phyloP scores from a whole-genome alignment of 495 filamentous ascomycete genomes.

The Podospora didyma region DNA sequence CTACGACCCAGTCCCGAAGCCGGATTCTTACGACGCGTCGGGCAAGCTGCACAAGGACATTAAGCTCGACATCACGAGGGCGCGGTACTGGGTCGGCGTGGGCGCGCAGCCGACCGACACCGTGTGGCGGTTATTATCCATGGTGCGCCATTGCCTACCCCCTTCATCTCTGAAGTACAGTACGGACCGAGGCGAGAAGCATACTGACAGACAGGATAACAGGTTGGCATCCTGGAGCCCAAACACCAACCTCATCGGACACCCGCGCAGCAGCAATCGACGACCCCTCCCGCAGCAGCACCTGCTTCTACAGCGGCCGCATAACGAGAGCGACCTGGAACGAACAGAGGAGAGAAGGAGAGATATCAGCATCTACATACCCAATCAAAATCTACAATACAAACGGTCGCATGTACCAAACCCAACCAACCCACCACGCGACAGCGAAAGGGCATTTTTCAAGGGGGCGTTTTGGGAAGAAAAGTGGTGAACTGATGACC shows the following conservation, averaged over 20 bases:
- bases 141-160: slow-evolving; percentile 56
- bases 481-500: too few relatives aligned
- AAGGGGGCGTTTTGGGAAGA: neutral
- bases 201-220: neutral
- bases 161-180: neutral
- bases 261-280: too few relatives aligned
- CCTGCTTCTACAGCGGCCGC: too few relatives aligned
- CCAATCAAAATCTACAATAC: neutral
- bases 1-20: slow-evolving; percentile 85
- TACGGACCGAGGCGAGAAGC: too few relatives aligned
- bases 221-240: slow-evolving; percentile 51
- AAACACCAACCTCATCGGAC: neutral
- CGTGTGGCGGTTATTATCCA: slow-evolving; percentile 76
- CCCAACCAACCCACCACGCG: neutral
- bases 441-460: too few relatives aligned
- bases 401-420: neutral
- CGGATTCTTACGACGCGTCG: slow-evolving; percentile 60
- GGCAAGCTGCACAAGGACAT: slow-evolving; percentile 81
- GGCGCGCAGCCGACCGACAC: slow-evolving; percentile 90
- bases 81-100: slow-evolving; percentile 95
- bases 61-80: slow-evolving; percentile 71
- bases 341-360: neutral
- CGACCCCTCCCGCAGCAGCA: too few relatives aligned
- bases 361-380: neutral
- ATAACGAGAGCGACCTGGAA: too few relatives aligned